These are phyloP conservation scores for Aspergillus udagawae DNA, from an alignment of 2,329 filamentous ascomycete species.

Conservation along the genomic window DNA sequence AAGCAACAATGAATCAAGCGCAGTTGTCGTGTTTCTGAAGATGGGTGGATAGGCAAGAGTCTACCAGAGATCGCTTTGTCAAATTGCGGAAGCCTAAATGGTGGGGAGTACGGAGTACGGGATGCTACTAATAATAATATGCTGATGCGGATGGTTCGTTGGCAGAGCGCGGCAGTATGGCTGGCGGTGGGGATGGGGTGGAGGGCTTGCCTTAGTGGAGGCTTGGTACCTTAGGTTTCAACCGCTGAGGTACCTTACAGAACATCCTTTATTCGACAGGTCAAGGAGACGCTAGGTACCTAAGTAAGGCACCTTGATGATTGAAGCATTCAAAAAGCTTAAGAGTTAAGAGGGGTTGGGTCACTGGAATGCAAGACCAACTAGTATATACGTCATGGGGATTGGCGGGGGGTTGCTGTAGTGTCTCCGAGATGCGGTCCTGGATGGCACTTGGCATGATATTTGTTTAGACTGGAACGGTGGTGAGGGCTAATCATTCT, in stretches of 20 bases:
- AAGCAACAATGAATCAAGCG: not conserved
- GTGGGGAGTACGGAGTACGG: not conserved
- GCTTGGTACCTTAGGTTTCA: not conserved
- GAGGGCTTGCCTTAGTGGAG: not conserved
- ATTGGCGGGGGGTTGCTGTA: not conserved
- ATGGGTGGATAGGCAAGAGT: not conserved
- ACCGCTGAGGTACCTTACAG: not conserved
- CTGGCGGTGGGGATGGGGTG: not conserved
- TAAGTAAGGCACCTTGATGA: not conserved
- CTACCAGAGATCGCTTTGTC: not conserved
- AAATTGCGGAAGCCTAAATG: not conserved
- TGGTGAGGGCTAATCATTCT: no score
- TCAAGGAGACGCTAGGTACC: not conserved
- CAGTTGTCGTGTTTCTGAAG: not conserved
- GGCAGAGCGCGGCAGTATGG: not conserved
- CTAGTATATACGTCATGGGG: not conserved
- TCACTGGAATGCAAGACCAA: not conserved
- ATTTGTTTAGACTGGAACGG: not conserved
- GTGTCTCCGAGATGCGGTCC: no score
- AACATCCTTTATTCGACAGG: not conserved
- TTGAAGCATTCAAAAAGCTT: not conserved
- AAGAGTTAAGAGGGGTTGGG: not conserved
- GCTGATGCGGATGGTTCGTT: not conserved
- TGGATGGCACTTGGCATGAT: not conserved
- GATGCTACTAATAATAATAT: not conserved